Conservation (phyloP, 129 eudicot species). For the Flaveria sonorensis region DNA sequence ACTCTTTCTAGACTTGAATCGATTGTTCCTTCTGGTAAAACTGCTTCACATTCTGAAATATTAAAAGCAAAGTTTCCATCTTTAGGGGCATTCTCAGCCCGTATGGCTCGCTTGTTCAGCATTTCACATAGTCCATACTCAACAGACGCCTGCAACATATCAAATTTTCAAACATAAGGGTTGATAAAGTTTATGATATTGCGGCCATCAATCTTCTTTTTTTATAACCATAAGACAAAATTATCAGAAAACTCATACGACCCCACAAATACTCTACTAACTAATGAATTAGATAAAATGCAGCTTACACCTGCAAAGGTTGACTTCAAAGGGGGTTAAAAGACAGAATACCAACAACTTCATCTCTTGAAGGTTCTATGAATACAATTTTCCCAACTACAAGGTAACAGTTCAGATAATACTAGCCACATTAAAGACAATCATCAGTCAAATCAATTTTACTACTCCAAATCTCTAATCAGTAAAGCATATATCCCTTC, state of each 20-base stretch:
- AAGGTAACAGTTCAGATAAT: not conserved
- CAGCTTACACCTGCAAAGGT: not conserved
- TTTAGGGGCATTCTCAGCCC: conserved; percentile 65
- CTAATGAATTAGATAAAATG: too few species aligned
- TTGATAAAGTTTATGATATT: not conserved
- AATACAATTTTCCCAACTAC: not conserved
- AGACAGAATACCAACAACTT: too few species aligned
- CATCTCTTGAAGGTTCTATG: not conserved
- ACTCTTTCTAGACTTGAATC: conserved; percentile 54
- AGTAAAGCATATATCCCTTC: conserved; percentile 3
- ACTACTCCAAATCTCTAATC: not conserved
- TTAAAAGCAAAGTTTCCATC: conserved; percentile 70
- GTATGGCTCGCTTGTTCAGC: conserved; percentile 72
- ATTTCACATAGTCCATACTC: conserved; percentile 95
- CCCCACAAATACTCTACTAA: too few species aligned
- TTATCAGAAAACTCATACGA: too few species aligned
- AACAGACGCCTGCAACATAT: conserved; percentile 63
- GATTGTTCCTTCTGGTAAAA: conserved; percentile 67
- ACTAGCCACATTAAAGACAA: not conserved
- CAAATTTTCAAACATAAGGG: conserved; percentile 15
- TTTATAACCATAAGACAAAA: too few species aligned
- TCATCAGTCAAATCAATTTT: conserved; percentile 17
- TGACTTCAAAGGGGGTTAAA: not conserved
- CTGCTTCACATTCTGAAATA: conserved; percentile 69
- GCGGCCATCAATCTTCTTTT: not conserved